Percentiles rank a stretch among this genome's conserved stretches.
Conservation (phyloP, 352 stramenopile genomes). For the Phytopythium mirpurense region DNA sequence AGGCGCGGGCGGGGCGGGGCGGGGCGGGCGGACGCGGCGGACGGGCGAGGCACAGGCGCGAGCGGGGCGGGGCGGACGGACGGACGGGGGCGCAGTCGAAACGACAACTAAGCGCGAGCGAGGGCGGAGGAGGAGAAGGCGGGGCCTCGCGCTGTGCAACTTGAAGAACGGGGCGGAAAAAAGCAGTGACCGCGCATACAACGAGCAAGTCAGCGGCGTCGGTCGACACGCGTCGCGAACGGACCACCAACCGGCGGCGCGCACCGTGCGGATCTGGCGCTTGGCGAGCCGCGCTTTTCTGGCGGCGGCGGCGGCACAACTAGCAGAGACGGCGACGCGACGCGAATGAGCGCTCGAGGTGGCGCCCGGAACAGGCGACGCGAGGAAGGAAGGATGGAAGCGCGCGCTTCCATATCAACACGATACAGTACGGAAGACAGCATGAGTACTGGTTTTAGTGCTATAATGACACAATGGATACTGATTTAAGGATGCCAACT, state of each 20-base stretch:
- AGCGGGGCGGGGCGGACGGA: not conserved
- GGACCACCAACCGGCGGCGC: not conserved
- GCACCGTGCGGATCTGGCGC: not conserved
- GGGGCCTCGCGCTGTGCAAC: not conserved
- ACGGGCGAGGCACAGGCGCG: not conserved
- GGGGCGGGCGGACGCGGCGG: not conserved
- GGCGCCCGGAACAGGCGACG: too few relatives aligned
- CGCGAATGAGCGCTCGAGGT: too few relatives aligned
- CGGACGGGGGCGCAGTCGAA: not conserved
- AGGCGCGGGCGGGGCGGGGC: not conserved
- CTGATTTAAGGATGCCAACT: too few relatives aligned
- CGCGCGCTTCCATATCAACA: too few relatives aligned
- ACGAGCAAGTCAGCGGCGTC: not conserved
- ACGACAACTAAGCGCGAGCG: not conserved
- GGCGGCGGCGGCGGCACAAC: too few relatives aligned
- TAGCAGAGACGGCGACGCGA: not conserved
- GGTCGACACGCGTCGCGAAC: not conserved
- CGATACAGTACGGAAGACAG: too few relatives aligned
- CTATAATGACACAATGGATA: too few relatives aligned
- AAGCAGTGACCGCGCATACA: not conserved
- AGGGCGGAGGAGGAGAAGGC: not conserved
- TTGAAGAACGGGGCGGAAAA: slow-evolving; percentile 7
- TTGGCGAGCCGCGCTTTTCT: not conserved
- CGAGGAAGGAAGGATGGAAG: too few relatives aligned
- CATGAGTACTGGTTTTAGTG: too few relatives aligned